A percentile compares a stretch with the other conserved stretches of the same genome.
Evolutionary conservation across 2,329 filamentous ascomycete species (phyloP).

Genomic region (Neopestalotiopsis sp.): DNA sequence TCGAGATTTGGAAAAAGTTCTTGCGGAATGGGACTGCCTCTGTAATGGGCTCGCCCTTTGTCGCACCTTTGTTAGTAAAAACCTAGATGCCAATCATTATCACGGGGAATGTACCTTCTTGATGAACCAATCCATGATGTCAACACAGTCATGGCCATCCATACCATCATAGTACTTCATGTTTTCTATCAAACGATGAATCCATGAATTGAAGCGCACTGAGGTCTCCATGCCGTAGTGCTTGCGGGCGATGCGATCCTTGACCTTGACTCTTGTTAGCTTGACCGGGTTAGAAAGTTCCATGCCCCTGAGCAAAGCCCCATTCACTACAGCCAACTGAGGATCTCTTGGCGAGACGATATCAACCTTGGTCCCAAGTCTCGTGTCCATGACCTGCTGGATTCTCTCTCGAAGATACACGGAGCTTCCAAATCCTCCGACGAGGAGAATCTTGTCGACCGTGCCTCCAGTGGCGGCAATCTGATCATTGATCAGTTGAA

Average conservation of each 20-base stretch:
- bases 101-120: conserved; percentile 33
- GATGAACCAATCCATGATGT: conserved; percentile 51
- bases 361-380: conserved; percentile 33
- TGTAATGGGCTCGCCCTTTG: conserved; percentile 43
- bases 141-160: conserved; percentile 24
- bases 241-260: conserved; percentile 48
- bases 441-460: conserved; percentile 52
- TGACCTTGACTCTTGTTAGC: conserved; percentile 43
- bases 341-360: conserved; percentile 55
- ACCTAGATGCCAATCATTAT: not conserved
- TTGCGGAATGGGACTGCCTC: conserved; percentile 45
- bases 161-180: conserved; percentile 22
- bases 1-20: conserved; percentile 24
- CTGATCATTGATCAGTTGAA: conserved; percentile 50
- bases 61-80: conserved; percentile 4
- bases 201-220: conserved; percentile 13
- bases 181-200: conserved; percentile 20
- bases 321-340: conserved; percentile 57
- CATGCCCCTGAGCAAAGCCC: conserved; percentile 55
- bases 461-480: conserved; percentile 46
- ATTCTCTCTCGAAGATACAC: conserved; percentile 50
- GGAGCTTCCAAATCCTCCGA: conserved; percentile 55
- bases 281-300: conserved; percentile 40
- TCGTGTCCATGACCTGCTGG: conserved; percentile 29
- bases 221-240: conserved; percentile 45